These are phyloP conservation scores for Metschnikowia aberdeeniae DNA, from an alignment of 805 yeast genomes.

Conservation along the genomic window DNA sequence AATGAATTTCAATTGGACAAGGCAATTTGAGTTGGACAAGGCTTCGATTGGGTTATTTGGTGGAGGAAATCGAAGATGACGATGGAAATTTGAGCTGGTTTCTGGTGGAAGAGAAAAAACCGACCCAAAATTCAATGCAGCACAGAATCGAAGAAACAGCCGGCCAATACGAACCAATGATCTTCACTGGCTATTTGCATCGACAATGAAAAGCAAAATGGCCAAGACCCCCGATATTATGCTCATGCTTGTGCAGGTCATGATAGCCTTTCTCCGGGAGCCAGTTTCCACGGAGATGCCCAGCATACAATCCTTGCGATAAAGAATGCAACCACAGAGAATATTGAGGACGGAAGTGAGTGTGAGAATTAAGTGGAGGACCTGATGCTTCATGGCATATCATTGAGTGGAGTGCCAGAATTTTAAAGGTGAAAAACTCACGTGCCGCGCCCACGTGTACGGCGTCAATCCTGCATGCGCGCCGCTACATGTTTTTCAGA, in stretches of 20 bases:
- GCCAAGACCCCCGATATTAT: conserved; percentile 8
- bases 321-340: conserved; percentile 8
- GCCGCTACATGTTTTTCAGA: not conserved
- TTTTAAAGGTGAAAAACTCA: not conserved
- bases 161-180: no score
- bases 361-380: conserved; percentile 6
- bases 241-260: conserved; percentile 11
- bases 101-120: no score
- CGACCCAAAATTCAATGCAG: no score
- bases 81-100: no score
- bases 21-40: no score
- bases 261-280: conserved; percentile 11
- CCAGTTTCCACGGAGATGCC: conserved; percentile 13
- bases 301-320: conserved; percentile 6
- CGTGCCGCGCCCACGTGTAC: not conserved
- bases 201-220: not conserved
- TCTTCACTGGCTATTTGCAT: not conserved
- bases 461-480: not conserved
- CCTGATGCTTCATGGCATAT: conserved; percentile 3
- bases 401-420: not conserved
- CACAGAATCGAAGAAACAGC: no score
- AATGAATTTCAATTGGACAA: no score
- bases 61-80: no score
- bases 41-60: no score
- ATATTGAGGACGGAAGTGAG: conserved; percentile 10